phyloP scores from a whole-genome alignment of 148 eudicot species.

The Talinum fruticosum region DNA sequence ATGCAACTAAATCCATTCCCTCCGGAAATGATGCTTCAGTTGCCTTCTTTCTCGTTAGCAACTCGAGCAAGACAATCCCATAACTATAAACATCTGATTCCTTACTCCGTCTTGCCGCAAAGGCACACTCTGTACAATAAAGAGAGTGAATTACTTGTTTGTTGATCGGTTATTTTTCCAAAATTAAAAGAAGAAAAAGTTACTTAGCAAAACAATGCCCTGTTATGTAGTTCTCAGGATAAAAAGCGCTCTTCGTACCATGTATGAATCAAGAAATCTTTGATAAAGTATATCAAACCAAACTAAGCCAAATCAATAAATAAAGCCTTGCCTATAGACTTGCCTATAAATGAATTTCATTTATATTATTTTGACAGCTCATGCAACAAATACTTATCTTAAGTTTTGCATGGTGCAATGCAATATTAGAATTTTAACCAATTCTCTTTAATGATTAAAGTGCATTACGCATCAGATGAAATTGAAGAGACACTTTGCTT shows the following conservation, averaged over 20 bases:
- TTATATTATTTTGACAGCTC: too few species aligned
- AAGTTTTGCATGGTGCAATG: too few species aligned
- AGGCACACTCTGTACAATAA: constrained; percentile 56
- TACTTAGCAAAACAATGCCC: not conserved
- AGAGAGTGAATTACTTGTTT: not conserved
- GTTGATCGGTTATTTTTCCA: not conserved
- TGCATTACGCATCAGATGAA: not conserved
- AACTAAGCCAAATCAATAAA: too few species aligned
- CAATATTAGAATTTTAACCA: too few species aligned
- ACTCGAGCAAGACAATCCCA: constrained; percentile 65
- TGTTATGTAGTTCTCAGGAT: not conserved
- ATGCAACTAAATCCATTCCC: constrained; percentile 48
- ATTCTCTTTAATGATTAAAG: too few species aligned
- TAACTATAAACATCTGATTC: constrained; percentile 79
- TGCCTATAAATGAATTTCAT: not conserved
- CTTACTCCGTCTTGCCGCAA: constrained; percentile 39
- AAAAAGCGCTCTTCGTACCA: not conserved
- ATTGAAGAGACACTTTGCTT: not conserved
- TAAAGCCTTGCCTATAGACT: too few species aligned
- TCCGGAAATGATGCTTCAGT: constrained; percentile 43
- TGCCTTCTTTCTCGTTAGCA: constrained; percentile 53
- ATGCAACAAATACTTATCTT: too few species aligned
- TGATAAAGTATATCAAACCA: too few species aligned
- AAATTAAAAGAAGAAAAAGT: not conserved
- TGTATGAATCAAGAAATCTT: not conserved